phyloP scores from a whole-genome alignment of 2,329 filamentous ascomycete species.

The Tolypocladium paradoxum region DNA sequence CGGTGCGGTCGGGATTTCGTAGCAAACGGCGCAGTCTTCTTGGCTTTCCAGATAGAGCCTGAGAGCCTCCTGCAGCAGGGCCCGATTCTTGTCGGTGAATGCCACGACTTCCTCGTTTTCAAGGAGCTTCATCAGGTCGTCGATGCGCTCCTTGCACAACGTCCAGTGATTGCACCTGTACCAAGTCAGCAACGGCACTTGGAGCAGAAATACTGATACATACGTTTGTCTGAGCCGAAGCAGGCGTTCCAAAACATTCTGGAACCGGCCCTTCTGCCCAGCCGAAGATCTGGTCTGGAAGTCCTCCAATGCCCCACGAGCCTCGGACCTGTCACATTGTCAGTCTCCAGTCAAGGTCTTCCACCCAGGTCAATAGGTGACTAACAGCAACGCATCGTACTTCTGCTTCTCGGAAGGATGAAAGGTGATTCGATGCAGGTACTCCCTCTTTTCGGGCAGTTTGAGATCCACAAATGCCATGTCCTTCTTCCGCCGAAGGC shows the following conservation, averaged over 20 bases:
- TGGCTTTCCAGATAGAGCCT: slow-evolving; percentile 68
- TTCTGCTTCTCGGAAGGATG: slow-evolving; percentile 62
- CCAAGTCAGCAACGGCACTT: neutral
- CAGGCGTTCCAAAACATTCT: slow-evolving; percentile 68
- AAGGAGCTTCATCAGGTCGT: slow-evolving; percentile 58
- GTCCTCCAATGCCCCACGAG: slow-evolving; percentile 56
- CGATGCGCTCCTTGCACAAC: slow-evolving; percentile 64
- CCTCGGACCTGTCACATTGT: slow-evolving; percentile 45
- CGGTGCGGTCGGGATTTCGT: slow-evolving; percentile 59
- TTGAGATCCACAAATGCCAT: slow-evolving; percentile 81
- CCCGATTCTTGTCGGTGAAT: slow-evolving; percentile 61
- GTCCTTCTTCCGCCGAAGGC: slow-evolving; percentile 71
- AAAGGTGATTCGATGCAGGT: slow-evolving; percentile 65
- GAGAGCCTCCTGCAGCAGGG: slow-evolving; percentile 63
- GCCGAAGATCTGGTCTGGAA: slow-evolving; percentile 37
- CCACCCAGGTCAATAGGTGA: slow-evolving; percentile 2
- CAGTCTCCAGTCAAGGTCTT: neutral
- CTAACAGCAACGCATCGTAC: slow-evolving; percentile 62
- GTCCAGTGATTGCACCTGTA: slow-evolving; percentile 74
- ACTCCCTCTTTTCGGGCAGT: slow-evolving; percentile 67
- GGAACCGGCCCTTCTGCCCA: slow-evolving; percentile 47
- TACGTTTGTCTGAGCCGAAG: slow-evolving; percentile 69
- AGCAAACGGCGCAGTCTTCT: slow-evolving; percentile 75
- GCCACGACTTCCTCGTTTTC: slow-evolving; percentile 57
- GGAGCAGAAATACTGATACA: slow-evolving; percentile 6